phyloP scores from a whole-genome alignment of 2,329 filamentous ascomycete species.

The Aspergillus costaricaensis region DNA sequence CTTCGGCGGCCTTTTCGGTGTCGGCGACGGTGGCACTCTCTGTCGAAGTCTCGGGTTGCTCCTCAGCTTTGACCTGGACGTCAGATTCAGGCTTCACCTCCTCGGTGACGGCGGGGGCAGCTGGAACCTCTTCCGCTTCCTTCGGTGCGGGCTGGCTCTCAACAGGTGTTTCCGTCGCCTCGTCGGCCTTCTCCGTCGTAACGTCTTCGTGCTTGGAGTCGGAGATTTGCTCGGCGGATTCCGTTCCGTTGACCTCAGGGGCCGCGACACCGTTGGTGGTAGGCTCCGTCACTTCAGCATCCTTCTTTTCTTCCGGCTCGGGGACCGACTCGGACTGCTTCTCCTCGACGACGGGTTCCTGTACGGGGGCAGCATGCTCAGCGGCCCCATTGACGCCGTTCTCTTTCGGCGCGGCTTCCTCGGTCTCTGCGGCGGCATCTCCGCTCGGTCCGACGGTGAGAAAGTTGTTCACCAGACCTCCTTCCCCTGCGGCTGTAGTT shows the following conservation, averaged over 20 bases:
- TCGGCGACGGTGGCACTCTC: not conserved
- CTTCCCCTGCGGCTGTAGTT: conserved; percentile 24
- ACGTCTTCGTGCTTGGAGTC: conserved; percentile 8
- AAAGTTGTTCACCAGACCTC: conserved; percentile 27
- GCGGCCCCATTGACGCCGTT: conserved; percentile 6
- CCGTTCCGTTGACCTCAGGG: conserved; percentile 17
- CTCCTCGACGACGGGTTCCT: conserved; percentile 13
- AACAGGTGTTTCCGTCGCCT: not conserved
- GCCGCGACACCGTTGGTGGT: conserved; percentile 8
- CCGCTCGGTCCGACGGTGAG: conserved; percentile 17
- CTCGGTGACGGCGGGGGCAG: not conserved
- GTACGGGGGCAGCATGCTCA: not conserved
- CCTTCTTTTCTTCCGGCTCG: conserved; percentile 13
- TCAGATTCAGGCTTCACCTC: not conserved
- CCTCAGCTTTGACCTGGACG: conserved; percentile 2
- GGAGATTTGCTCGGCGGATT: conserved; percentile 10
- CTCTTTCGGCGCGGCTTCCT: conserved; percentile 12
- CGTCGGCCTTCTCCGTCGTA: not conserved
- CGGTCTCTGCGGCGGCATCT: not conserved
- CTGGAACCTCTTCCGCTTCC: not conserved
- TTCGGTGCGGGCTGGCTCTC: conserved; percentile 4
- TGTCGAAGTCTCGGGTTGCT: conserved; percentile 1
- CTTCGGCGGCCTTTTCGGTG: conserved; percentile 6
- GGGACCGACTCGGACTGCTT: conserved; percentile 6
- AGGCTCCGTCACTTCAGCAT: conserved; percentile 7